Evolutionary conservation across 805 yeast species (phyloP), one percentile per base, ranked within the genome.

Genomic region (Saccharomycopsis fermentans): DNA sequence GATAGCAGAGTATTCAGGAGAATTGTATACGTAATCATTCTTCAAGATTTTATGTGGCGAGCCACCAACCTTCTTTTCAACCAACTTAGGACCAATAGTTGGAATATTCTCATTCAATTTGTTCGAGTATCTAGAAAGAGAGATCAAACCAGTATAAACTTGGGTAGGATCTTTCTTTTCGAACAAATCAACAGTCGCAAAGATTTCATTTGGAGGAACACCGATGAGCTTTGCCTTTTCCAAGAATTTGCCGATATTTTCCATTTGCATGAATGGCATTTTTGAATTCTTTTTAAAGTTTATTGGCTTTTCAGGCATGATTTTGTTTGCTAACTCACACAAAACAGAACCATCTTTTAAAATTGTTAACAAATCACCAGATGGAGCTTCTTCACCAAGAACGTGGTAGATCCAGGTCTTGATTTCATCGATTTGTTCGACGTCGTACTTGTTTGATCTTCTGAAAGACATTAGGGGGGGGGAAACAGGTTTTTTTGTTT

Each of bases 261-360:
- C 96, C 96, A 89, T 89, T 59, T 74, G 77, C 16, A 83, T 79
- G 68, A 88, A 89, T 2, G 95, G 92, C 84, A 87, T 82, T 55
- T 75, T 74, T 11, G 89, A 81, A 40, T 62, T 62, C 55, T 75
- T 75, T 67, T 85, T 87, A 68, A 70, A 83, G 62, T 76, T 79
- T 3, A 74, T 67, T 1, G 73, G 69, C 0, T 64, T 58, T 2
- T 73, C 70, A 5, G 75, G 74, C 51, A 57, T 27, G 17, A 81
- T 73, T 1, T 68, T 68, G 58, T 77, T 77, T 6, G 73, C 71
- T 29, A 83, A 63, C 61, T 70, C 69, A 62, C 86, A 81, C n/a
- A 83, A 68, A 0, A 76, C 69, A 0, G 74, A 72, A 2, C 96
- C 96, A 63, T 81, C 85, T 65, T 81, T 83, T 24, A 89, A 71